Conservation (phyloP, 2,329 filamentous ascomycete species). For the Fusarium camptoceras region DNA sequence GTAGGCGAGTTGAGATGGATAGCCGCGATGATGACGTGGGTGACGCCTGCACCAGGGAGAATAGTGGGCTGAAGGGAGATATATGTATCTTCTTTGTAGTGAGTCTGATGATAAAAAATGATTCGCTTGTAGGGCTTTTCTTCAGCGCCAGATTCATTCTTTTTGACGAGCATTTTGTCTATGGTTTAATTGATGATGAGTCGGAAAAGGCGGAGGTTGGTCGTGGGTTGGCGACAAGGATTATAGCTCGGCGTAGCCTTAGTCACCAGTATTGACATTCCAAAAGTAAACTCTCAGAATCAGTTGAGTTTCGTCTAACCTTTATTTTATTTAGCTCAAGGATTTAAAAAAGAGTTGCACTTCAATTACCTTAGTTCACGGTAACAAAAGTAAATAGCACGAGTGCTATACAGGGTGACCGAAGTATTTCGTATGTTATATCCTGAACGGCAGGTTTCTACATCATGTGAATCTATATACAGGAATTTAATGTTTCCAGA, state of each 20-base stretch:
- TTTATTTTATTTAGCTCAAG: no score
- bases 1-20: constrained; percentile 79
- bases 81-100: constrained; percentile 54
- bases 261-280: constrained; percentile 9
- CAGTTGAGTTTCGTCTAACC: no score
- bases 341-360: no score
- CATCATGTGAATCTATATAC: background rate
- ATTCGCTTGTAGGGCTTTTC: constrained; percentile 50
- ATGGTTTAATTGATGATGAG: background rate
- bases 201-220: constrained; percentile 15
- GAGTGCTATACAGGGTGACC: background rate
- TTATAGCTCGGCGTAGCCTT: background rate
- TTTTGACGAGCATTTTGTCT: constrained; percentile 23
- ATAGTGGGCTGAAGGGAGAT: constrained; percentile 64
- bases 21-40: constrained; percentile 85
- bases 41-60: constrained; percentile 60
- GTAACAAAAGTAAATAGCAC: fast-evolving
- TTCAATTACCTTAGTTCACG: no score
- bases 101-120: constrained; percentile 64
- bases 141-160: background rate
- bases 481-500: background rate
- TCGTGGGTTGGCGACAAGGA: background rate
- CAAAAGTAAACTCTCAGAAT: background rate
- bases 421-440: background rate
- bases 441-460: background rate